Percentiles rank a stretch among this genome's conserved stretches.
Evolutionary conservation across 2,329 filamentous ascomycete genomes (phyloP).

Genomic region (Dothistroma septosporum): DNA sequence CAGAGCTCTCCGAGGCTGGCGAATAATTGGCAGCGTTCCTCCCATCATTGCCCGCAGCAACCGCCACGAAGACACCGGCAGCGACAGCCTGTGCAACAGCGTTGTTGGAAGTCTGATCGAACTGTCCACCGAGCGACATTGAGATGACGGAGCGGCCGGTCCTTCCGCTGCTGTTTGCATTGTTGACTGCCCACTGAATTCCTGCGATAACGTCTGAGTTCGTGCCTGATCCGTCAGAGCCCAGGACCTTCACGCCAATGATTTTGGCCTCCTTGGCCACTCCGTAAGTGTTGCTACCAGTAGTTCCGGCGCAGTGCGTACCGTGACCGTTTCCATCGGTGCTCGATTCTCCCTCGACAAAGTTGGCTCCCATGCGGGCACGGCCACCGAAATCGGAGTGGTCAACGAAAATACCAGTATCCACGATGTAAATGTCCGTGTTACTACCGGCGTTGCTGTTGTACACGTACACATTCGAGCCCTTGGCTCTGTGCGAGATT

Average conservation of each 20-base stretch:
- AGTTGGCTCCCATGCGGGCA: slow-evolving; percentile 26
- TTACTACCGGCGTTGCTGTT: slow-evolving; percentile 17
- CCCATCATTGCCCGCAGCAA: slow-evolving; percentile 37
- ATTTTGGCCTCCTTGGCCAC: slow-evolving; percentile 41
- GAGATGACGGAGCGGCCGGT: slow-evolving; percentile 48
- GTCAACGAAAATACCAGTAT: slow-evolving; percentile 25
- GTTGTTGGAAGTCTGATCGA: slow-evolving; percentile 36
- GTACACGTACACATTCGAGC: slow-evolving; percentile 26
- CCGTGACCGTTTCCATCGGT: slow-evolving; percentile 55
- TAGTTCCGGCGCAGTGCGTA: neutral
- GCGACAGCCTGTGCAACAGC: slow-evolving; percentile 36
- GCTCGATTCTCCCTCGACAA: slow-evolving; percentile 33
- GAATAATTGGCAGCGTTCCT: slow-evolving; percentile 29
- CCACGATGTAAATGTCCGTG: slow-evolving; percentile 15
- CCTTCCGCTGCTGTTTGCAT: slow-evolving; percentile 70
- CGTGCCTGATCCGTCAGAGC: slow-evolving; percentile 41
- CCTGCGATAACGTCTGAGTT: slow-evolving; percentile 44
- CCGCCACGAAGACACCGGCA: slow-evolving; percentile 39
- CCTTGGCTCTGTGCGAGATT: slow-evolving; percentile 19
- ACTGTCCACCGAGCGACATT: slow-evolving; percentile 41
- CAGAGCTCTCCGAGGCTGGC: slow-evolving; percentile 32
- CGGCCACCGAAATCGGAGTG: slow-evolving; percentile 37
- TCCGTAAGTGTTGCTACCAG: slow-evolving; percentile 1
- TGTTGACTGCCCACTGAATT: slow-evolving; percentile 43
- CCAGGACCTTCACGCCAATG: slow-evolving; percentile 50